These are phyloP conservation scores for Schizothecium vesticola DNA, from an alignment of 495 filamentous ascomycete genomes.

Conservation along the genomic window DNA sequence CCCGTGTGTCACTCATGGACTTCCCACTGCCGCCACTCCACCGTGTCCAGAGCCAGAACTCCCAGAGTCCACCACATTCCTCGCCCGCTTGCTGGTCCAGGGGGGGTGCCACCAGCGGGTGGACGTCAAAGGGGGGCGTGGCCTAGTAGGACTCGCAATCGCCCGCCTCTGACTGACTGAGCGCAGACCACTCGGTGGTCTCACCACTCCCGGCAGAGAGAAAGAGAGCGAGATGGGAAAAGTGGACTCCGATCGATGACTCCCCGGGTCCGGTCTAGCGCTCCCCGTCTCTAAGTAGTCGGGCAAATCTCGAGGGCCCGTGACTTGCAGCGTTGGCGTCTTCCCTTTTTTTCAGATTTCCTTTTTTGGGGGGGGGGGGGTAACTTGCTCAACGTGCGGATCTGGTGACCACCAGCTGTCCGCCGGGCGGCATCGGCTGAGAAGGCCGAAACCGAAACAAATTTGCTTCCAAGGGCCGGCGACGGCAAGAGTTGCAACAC, in stretches of 20 bases:
- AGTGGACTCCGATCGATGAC: slow-evolving; percentile 11
- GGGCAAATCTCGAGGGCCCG: slow-evolving; percentile 35
- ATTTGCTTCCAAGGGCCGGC: neutral
- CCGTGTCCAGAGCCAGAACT: neutral
- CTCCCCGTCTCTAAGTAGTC: slow-evolving; percentile 6
- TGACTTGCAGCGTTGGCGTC: slow-evolving; percentile 28
- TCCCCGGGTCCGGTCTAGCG: slow-evolving; percentile 11
- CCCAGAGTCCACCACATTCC: neutral
- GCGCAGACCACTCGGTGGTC: slow-evolving; percentile 4
- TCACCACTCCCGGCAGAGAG: neutral
- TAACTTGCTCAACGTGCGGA: slow-evolving; percentile 1
- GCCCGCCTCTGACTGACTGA: neutral
- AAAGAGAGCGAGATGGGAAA: neutral
- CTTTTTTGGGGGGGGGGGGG: too few species aligned
- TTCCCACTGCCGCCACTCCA: slow-evolving; percentile 14
- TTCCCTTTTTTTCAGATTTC: slow-evolving; percentile 4
- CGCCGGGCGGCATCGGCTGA: slow-evolving; percentile 21
- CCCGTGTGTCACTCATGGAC: slow-evolving; percentile 29
- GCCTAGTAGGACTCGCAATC: slow-evolving; percentile 3
- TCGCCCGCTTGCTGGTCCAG: neutral
- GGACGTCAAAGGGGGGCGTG: neutral
- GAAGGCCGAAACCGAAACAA: slow-evolving; percentile 20
- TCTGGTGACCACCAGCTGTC: slow-evolving; percentile 2
- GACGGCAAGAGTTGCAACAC: neutral
- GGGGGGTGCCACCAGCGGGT: neutral